Percentiles rank a stretch among this genome's conserved stretches.
Evolutionary conservation across 805 yeast genomes (phyloP).

Genomic region (Kuraishia hungarica): DNA sequence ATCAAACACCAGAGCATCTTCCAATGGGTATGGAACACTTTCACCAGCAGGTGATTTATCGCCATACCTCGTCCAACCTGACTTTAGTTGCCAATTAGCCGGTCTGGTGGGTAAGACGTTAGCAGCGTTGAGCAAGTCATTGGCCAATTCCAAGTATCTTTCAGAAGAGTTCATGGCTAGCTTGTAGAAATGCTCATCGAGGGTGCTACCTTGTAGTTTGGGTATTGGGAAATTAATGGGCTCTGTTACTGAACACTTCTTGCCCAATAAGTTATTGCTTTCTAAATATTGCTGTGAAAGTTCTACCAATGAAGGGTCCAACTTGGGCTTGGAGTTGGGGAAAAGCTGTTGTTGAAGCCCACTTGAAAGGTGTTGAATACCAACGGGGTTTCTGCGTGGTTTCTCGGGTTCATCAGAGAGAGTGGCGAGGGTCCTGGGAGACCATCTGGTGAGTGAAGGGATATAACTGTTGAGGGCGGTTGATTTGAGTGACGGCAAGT

Average conservation of each 20-base stretch:
- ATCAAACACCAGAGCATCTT: conserved; percentile 73
- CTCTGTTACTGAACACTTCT: conserved; percentile 50
- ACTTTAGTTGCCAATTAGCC: conserved; percentile 39
- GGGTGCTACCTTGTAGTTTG: conserved; percentile 52
- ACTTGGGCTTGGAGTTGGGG: conserved; percentile 25
- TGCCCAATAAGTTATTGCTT: conserved; percentile 64
- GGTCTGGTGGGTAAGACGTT: conserved; percentile 33
- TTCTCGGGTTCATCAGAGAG: conserved; percentile 13
- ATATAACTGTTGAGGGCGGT: too few relatives aligned
- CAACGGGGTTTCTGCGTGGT: conserved; percentile 66
- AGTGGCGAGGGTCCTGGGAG: background rate
- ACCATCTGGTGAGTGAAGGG: background rate
- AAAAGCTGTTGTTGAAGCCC: conserved; percentile 55
- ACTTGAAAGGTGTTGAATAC: conserved; percentile 67
- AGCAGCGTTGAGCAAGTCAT: conserved; percentile 30
- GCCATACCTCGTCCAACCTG: conserved; percentile 82
- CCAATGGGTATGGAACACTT: conserved; percentile 60
- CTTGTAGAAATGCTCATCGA: conserved; percentile 81
- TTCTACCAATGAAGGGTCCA: conserved; percentile 28
- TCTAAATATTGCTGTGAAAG: conserved; percentile 54
- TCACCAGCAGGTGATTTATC: conserved; percentile 32
- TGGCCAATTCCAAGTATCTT: conserved; percentile 49
- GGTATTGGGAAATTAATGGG: conserved; percentile 66
- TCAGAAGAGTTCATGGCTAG: conserved; percentile 52
- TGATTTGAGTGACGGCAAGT: background rate